Conservation (phyloP, 306 rosid genomes). For the Carpinus viminea region DNA sequence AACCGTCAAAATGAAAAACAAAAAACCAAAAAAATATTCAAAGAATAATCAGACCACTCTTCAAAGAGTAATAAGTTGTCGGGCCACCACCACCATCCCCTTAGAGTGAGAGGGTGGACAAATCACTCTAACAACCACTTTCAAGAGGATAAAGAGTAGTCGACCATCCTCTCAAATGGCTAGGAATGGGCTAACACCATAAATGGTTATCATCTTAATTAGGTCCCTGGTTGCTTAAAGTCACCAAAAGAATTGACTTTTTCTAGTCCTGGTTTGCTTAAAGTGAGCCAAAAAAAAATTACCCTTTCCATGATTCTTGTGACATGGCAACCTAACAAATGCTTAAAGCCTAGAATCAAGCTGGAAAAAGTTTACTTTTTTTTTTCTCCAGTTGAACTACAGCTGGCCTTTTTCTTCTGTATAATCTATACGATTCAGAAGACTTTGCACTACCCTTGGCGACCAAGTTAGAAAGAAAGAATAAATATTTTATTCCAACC, state of each 20-base stretch:
- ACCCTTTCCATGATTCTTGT: background rate
- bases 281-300: background rate
- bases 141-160: too few relatives aligned
- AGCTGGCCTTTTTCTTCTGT: background rate
- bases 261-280: background rate
- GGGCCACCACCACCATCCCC: too few relatives aligned
- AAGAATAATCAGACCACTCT: too few relatives aligned
- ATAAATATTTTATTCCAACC: background rate
- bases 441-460: slow-evolving; percentile 7
- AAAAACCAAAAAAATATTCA: too few relatives aligned
- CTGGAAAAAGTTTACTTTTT: slow-evolving; percentile 1
- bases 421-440: background rate
- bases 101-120: too few relatives aligned
- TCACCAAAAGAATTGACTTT: background rate
- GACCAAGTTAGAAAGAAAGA: slow-evolving; percentile 18
- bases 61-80: too few relatives aligned
- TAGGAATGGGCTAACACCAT: too few relatives aligned
- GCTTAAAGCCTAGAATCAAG: slow-evolving; percentile 21
- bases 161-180: too few relatives aligned
- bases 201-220: too few relatives aligned
- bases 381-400: background rate
- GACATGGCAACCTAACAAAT: slow-evolving; percentile 2
- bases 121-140: too few relatives aligned
- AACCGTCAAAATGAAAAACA: too few relatives aligned
- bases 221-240: too few relatives aligned